Evolutionary conservation across 805 yeast genomes (phyloP).

Genomic region (Starmera quercuum): DNA sequence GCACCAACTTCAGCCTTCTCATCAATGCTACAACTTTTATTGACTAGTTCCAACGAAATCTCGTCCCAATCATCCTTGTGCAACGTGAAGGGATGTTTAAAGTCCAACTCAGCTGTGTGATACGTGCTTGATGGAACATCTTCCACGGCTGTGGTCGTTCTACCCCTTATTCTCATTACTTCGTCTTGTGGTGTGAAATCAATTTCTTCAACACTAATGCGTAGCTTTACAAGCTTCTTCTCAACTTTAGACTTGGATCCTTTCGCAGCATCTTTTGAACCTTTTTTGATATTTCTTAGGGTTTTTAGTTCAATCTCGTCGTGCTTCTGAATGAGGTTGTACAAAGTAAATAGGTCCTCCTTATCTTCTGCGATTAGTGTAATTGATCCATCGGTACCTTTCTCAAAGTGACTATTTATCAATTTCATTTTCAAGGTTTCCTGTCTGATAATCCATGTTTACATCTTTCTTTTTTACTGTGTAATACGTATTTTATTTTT

Average conservation of each 20-base stretch:
- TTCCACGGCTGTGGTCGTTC: constrained; percentile 54
- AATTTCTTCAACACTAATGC: constrained; percentile 53
- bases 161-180: constrained; percentile 73
- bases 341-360: constrained; percentile 85
- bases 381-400: constrained; percentile 57
- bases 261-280: constrained; percentile 24
- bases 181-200: constrained; percentile 79
- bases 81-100: constrained; percentile 59
- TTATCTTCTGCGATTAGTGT: constrained; percentile 76
- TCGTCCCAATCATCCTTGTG: constrained; percentile 78
- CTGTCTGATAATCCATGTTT: background rate
- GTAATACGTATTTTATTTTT: too few relatives aligned
- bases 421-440: constrained; percentile 41
- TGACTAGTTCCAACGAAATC: constrained; percentile 52
- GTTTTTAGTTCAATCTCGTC: constrained; percentile 72
- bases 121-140: constrained; percentile 80
- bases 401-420: constrained; percentile 39
- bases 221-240: constrained; percentile 54
- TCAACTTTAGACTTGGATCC: constrained; percentile 25
- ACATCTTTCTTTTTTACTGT: background rate
- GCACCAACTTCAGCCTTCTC: constrained; percentile 90
- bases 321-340: constrained; percentile 69
- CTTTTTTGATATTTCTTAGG: constrained; percentile 48
- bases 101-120: constrained; percentile 79
- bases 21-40: constrained; percentile 67